Base-by-base conservation (phyloP, 208 protist species). In the Perkinsela sp. region DNA sequence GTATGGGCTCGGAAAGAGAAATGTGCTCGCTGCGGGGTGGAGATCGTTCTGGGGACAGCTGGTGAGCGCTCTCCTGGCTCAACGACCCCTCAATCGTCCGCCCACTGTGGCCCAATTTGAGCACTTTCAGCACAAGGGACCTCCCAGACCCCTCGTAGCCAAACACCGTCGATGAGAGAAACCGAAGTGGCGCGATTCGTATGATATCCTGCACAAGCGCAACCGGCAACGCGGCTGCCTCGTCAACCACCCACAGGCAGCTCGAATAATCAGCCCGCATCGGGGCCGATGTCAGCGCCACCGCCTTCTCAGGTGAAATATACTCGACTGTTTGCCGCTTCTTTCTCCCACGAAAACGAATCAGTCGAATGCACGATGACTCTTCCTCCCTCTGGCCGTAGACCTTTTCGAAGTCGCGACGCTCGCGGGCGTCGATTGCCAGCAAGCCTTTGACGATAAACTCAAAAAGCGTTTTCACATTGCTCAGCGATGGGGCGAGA, bases 161-260 rank as follows among this genome's bases (percentile, higher is more conserved):
- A 67, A 96, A 96, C 65, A 99, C 86, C 28, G 97, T 99, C 1
- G 95, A 98, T 0, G 94, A 91, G 30, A 99, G 77, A 69, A 98
- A 96, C 31, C 97, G 87, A n/a, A 99, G 81, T 75, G 98, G 98
- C 1, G 92, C 82, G 0, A 96, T 95, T n/a, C 22, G 40, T 0
- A 99, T 69, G 68, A 98, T 88, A 68, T 85, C 80, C 66, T 92
- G 83, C 32, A 99, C 96, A 13, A 97, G 73, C 28, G 94, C 90
- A 29, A 99, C 83, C 1, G 98, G 97, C 31, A 99, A 96, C 16
- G 97, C 97, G 2, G 97, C 97, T 0, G 96, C 97, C 78, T 99
- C 97, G 77, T 99, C 97, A 69, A 99, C 94, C 2, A 99, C 93
- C 0, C 97, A 75, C n/a, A 98, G 75, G n/a, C n/a, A n/a, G n/a